phyloP scores from a whole-genome alignment of 177 flowering plant species.

The Vitis hybrid region DNA sequence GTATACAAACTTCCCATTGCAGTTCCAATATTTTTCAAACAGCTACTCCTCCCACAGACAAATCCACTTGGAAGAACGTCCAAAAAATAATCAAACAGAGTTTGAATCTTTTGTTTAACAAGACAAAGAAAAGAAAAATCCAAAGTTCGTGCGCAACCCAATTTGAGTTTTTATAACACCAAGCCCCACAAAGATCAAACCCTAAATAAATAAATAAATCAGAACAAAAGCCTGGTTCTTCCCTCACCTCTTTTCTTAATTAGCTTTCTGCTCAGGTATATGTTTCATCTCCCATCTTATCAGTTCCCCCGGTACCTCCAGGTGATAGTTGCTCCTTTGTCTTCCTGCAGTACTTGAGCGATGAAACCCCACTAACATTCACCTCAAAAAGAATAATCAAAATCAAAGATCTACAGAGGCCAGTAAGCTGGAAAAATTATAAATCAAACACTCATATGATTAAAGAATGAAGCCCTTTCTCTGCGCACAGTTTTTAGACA shows the following conservation, averaged over 20 bases:
- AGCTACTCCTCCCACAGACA: constrained; percentile 1
- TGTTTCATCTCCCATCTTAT: too few relatives aligned
- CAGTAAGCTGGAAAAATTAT: background rate
- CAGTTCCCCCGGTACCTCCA: too few relatives aligned
- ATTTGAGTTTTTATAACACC: background rate
- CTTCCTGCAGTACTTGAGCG: background rate
- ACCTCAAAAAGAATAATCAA: background rate
- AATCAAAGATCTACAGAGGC: background rate
- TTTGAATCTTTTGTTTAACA: background rate
- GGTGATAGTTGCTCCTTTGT: too few relatives aligned
- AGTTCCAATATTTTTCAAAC: constrained; percentile 18
- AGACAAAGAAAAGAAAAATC: constrained; percentile 14
- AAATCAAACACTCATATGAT: too few relatives aligned
- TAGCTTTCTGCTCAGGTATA: background rate
- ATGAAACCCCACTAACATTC: background rate
- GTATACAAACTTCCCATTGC: background rate
- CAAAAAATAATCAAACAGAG: constrained; percentile 7
- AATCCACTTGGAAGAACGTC: constrained; percentile 16
- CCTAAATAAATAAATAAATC: background rate
- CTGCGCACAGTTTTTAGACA: too few relatives aligned
- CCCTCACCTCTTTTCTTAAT: too few relatives aligned
- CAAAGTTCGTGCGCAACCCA: background rate
- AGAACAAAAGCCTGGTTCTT: too few relatives aligned
- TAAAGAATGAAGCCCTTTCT: too few relatives aligned
- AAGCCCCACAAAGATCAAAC: constrained; percentile 10